phyloP scores from a whole-genome alignment of 2,329 filamentous ascomycete species.

The Nannizziopsis barbatae region DNA sequence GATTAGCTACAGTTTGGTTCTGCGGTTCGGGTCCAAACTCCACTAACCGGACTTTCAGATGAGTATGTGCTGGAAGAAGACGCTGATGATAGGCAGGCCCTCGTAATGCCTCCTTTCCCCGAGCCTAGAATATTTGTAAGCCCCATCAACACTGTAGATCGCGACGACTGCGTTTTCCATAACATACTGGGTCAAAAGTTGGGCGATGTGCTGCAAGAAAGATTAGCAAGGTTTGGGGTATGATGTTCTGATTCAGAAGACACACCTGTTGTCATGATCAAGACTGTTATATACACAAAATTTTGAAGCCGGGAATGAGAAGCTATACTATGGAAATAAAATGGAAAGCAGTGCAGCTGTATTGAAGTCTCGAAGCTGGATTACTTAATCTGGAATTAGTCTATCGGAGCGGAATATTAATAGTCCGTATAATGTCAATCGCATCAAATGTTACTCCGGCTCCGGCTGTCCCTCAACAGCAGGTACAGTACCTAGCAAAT shows the following conservation, averaged over 20 bases:
- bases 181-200: conserved; percentile 78
- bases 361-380: too few species aligned
- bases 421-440: too few species aligned
- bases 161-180: neutral
- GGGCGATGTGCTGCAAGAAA: conserved; percentile 57
- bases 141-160: conserved; percentile 18
- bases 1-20: neutral
- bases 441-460: too few species aligned
- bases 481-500: too few species aligned
- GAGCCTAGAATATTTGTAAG: conserved; percentile 47
- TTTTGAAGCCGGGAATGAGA: neutral
- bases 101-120: conserved; percentile 86
- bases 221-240: conserved; percentile 16
- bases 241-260: neutral
- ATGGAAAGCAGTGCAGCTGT: too few species aligned
- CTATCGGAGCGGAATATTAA: too few species aligned
- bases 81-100: conserved; percentile 94
- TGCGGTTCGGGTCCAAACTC: neutral
- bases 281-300: neutral
- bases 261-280: conserved; percentile 35
- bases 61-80: conserved; percentile 83
- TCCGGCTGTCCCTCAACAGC: too few species aligned
- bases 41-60: conserved; percentile 69
- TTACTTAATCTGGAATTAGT: too few species aligned
- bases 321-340: too few species aligned